Evolutionary conservation across 257 asterid genomes (phyloP).

Genomic region (Galeopsis tetrahit): DNA sequence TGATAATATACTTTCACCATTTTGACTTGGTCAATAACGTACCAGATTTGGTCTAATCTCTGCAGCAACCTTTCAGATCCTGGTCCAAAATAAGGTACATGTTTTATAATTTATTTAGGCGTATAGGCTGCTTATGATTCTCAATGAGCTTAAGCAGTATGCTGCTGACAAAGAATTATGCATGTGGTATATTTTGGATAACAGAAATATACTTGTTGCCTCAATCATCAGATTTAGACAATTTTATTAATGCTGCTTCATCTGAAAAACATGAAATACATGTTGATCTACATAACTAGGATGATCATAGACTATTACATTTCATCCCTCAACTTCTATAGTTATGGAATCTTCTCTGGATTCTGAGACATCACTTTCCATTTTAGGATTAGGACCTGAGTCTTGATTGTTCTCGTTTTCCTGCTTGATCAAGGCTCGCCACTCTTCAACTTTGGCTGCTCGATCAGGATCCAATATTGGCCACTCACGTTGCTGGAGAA

Average conservation of each 20-base stretch:
- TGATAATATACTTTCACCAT: not conserved
- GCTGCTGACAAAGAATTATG: not conserved
- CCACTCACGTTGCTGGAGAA: slow-evolving; percentile 41
- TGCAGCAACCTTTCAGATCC: not conserved
- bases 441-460: slow-evolving; percentile 40
- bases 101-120: not conserved
- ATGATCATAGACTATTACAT: not conserved
- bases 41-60: not conserved
- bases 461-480: slow-evolving; percentile 30
- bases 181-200: not conserved
- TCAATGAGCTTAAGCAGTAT: slow-evolving; percentile 9
- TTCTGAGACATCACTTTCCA: not conserved
- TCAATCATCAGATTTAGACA: not conserved
- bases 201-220: not conserved
- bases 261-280: slow-evolving; percentile 15
- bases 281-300: not conserved
- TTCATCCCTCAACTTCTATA: slow-evolving; percentile 22
- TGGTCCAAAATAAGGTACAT: not conserved
- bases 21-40: slow-evolving; percentile 7
- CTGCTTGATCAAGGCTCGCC: slow-evolving; percentile 39
- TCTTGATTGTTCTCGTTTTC: slow-evolving; percentile 19
- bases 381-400: not conserved
- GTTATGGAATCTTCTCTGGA: slow-evolving; percentile 19
- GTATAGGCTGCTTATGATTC: too few species aligned
- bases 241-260: slow-evolving; percentile 20